phyloP scores from a whole-genome alignment of 2,329 filamentous ascomycete species.

The Metarhizium robertsii region DNA sequence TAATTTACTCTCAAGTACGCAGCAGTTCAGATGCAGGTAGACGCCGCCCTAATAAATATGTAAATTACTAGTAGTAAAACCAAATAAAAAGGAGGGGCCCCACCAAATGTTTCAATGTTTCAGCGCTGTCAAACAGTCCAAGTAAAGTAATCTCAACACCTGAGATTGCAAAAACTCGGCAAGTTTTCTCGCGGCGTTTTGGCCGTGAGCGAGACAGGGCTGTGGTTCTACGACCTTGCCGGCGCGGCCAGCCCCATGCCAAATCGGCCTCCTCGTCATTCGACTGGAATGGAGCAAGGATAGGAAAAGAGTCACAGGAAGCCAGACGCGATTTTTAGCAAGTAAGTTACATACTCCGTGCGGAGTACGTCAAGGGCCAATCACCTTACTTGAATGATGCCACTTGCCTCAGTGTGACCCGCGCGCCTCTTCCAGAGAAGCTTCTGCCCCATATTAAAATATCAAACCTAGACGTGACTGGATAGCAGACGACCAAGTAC shows the following conservation, averaged over 20 bases:
- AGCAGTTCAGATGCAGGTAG: too few relatives aligned
- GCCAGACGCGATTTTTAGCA: neutral
- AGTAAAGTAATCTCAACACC: too few relatives aligned
- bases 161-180: too few relatives aligned
- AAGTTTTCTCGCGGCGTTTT: too few relatives aligned
- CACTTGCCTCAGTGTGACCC: slow-evolving; percentile 3
- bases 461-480: neutral
- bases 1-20: too few relatives aligned
- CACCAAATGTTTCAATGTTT: too few relatives aligned
- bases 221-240: neutral
- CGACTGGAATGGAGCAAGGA: neutral
- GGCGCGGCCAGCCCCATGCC: neutral
- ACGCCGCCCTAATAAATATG: too few relatives aligned
- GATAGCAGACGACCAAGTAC: neutral
- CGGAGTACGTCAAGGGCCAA: neutral
- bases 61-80: too few relatives aligned
- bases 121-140: too few relatives aligned
- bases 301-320: neutral
- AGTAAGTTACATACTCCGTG: too few relatives aligned
- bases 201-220: too few relatives aligned
- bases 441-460: neutral
- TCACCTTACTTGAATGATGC: neutral
- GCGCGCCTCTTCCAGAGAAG: neutral
- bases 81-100: too few relatives aligned
- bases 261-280: neutral